phyloP scores from a whole-genome alignment of 1,284 basidiomycete genomes.

The Waitea zeae region DNA sequence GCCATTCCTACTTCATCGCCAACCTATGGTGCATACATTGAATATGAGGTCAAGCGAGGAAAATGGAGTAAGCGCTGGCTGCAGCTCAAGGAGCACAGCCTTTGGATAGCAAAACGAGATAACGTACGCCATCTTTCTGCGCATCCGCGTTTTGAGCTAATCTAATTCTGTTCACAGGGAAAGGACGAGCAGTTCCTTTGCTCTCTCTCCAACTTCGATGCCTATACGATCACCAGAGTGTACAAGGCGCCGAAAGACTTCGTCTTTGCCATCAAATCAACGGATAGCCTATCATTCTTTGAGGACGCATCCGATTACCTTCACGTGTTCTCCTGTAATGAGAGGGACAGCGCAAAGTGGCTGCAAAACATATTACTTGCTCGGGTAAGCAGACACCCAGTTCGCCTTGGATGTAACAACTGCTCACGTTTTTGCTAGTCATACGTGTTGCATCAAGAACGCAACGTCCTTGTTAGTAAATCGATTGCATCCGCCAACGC shows the following conservation, averaged over 20 bases:
- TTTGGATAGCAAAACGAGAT: slow-evolving; percentile 79
- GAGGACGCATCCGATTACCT: slow-evolving; percentile 75
- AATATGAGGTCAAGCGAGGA: slow-evolving; percentile 75
- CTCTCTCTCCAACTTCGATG: slow-evolving; percentile 72
- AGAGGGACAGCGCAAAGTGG: slow-evolving; percentile 51
- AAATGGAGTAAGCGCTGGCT: slow-evolving; percentile 89
- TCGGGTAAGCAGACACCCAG: slow-evolving; percentile 32
- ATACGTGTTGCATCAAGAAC: slow-evolving; percentile 64
- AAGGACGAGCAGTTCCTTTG: slow-evolving; percentile 73
- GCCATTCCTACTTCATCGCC: slow-evolving; percentile 59
- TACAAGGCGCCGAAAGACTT: slow-evolving; percentile 66
- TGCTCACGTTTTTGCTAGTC: slow-evolving; percentile 25
- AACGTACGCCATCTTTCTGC: slow-evolving; percentile 31
- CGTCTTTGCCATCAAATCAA: slow-evolving; percentile 75
- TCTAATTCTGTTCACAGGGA: slow-evolving; percentile 27
- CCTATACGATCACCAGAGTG: slow-evolving; percentile 54
- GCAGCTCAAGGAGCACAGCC: slow-evolving; percentile 64
- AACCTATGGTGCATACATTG: slow-evolving; percentile 53
- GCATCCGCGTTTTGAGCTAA: neutral
- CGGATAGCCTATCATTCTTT: slow-evolving; percentile 69
- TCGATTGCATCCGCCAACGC: no score
- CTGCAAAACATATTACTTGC: slow-evolving; percentile 61
- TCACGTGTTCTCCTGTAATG: slow-evolving; percentile 63
- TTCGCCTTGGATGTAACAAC: neutral
- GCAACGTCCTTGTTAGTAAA: slow-evolving; percentile 38